Evolutionary conservation across 2,329 filamentous ascomycete species (phyloP).

Genomic region (Botrytis squamosa): DNA sequence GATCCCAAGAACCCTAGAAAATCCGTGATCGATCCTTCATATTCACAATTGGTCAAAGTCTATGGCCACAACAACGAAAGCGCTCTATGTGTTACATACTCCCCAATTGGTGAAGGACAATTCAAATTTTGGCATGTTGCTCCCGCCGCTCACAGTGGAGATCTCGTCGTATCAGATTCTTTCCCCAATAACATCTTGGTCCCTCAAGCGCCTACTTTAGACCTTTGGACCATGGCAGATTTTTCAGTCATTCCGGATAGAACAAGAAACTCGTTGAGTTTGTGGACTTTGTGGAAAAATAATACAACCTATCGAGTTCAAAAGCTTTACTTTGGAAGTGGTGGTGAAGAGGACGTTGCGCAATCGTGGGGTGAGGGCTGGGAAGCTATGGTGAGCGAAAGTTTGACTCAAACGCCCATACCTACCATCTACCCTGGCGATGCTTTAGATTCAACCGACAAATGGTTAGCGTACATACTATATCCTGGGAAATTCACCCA

Average conservation of each 20-base stretch:
- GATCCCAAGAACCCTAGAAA: constrained; percentile 68
- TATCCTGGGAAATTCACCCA: constrained; percentile 78
- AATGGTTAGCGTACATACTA: constrained; percentile 83
- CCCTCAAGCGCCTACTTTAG: constrained; percentile 66
- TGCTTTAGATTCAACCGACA: constrained; percentile 70
- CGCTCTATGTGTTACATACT: constrained; percentile 73
- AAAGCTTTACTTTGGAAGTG: constrained; percentile 66
- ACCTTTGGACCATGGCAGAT: constrained; percentile 77
- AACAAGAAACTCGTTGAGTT: constrained; percentile 51
- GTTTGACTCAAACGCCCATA: constrained; percentile 50
- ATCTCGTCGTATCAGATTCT: constrained; percentile 66
- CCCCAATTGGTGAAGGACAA: constrained; percentile 79
- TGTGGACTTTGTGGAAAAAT: constrained; percentile 85
- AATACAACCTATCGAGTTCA: constrained; percentile 76
- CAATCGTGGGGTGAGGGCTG: constrained; percentile 64
- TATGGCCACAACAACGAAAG: constrained; percentile 57
- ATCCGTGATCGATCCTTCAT: constrained; percentile 75
- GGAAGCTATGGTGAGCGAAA: constrained; percentile 66
- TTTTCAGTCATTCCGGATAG: constrained; percentile 61
- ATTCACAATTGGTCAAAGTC: constrained; percentile 73
- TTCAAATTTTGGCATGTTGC: constrained; percentile 91
- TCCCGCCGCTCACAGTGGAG: constrained; percentile 56
- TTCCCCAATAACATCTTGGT: constrained; percentile 68
- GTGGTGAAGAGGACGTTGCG: constrained; percentile 25
- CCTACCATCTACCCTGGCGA: constrained; percentile 62